These are phyloP conservation scores for Pseudogymnoascus sp. DNA, from an alignment of 2,329 filamentous ascomycete genomes.

Conservation along the genomic window DNA sequence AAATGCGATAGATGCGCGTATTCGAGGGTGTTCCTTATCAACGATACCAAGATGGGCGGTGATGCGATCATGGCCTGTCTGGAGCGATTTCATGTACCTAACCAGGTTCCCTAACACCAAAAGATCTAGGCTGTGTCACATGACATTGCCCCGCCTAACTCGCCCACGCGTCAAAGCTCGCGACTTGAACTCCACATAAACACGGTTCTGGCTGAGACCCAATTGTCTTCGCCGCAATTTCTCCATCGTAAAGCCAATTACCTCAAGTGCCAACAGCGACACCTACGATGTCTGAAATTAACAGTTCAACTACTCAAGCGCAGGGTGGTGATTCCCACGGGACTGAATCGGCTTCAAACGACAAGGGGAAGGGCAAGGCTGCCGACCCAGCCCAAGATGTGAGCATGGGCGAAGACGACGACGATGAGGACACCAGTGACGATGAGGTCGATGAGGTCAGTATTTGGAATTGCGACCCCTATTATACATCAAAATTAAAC, in stretches of 20 bases:
- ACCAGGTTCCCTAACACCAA: conserved; percentile 1
- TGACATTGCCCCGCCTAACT: neutral
- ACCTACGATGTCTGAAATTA: conserved; percentile 36
- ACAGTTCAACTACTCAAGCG: conserved; percentile 31
- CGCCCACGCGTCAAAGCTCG: neutral
- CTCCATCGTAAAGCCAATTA: neutral
- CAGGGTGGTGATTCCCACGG: conserved; percentile 28
- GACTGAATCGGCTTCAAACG: conserved; percentile 39
- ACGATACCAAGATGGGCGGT: neutral
- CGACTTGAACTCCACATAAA: conserved; percentile 10
- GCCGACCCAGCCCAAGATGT: conserved; percentile 44
- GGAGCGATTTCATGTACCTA: conserved; percentile 1
- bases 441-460: conserved; percentile 58
- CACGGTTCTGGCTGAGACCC: conserved; percentile 10
- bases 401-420: conserved; percentile 56
- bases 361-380: conserved; percentile 87
- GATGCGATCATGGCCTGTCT: conserved; percentile 7
- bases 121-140: conserved; percentile 4
- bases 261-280: conserved; percentile 1
- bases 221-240: conserved; percentile 4
- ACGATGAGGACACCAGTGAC: conserved; percentile 58
- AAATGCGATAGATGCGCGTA: neutral
- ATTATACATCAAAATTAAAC: neutral
- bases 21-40: conserved; percentile 6
- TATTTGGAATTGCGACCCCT: conserved; percentile 18